These are phyloP conservation scores for Penicillium rolfsii DNA, from an alignment of 2,329 filamentous ascomycete genomes.

Conservation along the genomic window DNA sequence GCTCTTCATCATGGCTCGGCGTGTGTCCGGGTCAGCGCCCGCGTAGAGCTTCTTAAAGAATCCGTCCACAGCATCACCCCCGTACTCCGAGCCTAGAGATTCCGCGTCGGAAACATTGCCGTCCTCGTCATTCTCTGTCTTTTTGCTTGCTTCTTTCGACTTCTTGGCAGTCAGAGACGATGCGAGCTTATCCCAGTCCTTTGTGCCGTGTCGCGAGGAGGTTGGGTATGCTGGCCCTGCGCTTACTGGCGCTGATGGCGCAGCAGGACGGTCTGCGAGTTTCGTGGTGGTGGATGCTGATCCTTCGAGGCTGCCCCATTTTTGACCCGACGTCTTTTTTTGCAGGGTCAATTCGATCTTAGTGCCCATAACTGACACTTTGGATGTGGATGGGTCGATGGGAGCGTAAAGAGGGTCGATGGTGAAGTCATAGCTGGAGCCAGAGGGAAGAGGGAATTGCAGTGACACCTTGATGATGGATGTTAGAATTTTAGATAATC, in stretches of 20 bases:
- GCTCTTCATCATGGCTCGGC: slow-evolving; percentile 96
- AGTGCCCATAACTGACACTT: slow-evolving; percentile 68
- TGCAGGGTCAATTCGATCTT: slow-evolving; percentile 78
- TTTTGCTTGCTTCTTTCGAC: slow-evolving; percentile 34
- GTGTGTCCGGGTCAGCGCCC: slow-evolving; percentile 74
- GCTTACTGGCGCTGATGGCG: slow-evolving; percentile 24
- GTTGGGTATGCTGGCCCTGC: slow-evolving; percentile 74
- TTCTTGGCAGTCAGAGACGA: slow-evolving; percentile 52
- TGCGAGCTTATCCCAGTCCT: slow-evolving; percentile 87
- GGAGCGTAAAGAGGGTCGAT: slow-evolving; percentile 69
- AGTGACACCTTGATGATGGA: slow-evolving; percentile 52
- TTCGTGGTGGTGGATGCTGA: slow-evolving; percentile 33
- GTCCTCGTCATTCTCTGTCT: slow-evolving; percentile 33
- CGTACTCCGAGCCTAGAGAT: slow-evolving; percentile 48
- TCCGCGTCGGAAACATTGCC: slow-evolving; percentile 60
- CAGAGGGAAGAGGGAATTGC: slow-evolving; percentile 60
- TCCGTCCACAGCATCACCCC: slow-evolving; percentile 66
- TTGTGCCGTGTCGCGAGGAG: slow-evolving; percentile 78
- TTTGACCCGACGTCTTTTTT: slow-evolving; percentile 67
- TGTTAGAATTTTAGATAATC: background rate
- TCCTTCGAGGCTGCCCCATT: slow-evolving; percentile 67
- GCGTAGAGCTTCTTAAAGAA: slow-evolving; percentile 94
- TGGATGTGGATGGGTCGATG: slow-evolving; percentile 65
- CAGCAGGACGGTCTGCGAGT: slow-evolving; percentile 26
- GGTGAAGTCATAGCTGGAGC: slow-evolving; percentile 61